Evolutionary conservation across 257 asterid species (phyloP).

Genomic region (Lantana camara): DNA sequence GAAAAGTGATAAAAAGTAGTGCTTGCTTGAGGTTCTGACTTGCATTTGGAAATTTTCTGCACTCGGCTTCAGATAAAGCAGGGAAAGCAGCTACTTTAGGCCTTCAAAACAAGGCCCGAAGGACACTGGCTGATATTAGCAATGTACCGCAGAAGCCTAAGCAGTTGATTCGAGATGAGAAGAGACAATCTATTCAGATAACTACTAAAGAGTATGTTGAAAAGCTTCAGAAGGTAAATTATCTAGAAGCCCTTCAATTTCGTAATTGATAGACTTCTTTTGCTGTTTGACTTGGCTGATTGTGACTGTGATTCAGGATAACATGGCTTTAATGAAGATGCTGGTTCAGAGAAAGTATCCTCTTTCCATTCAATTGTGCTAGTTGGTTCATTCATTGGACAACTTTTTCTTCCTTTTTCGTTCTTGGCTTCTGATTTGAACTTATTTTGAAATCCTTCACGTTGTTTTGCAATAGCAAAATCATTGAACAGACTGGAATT

Average conservation of each 20-base stretch:
- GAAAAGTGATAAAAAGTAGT: neutral
- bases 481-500: slow-evolving; percentile 59
- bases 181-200: slow-evolving; percentile 29
- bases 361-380: slow-evolving; percentile 23
- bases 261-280: neutral
- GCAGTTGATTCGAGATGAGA: slow-evolving; percentile 33
- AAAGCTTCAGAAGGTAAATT: slow-evolving; percentile 52
- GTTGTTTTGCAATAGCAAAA: slow-evolving; percentile 46
- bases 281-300: slow-evolving; percentile 13
- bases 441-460: slow-evolving; percentile 33
- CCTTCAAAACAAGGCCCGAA: slow-evolving; percentile 38
- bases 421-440: slow-evolving; percentile 3
- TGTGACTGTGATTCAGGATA: slow-evolving; percentile 49
- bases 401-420: neutral
- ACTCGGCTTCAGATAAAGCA: slow-evolving; percentile 12
- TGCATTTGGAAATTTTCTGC: slow-evolving; percentile 6
- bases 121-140: slow-evolving; percentile 64
- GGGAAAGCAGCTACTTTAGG: slow-evolving; percentile 29
- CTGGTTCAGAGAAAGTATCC: slow-evolving; percentile 82
- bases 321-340: slow-evolving; percentile 51
- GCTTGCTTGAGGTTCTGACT: neutral
- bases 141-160: slow-evolving; percentile 47
- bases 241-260: neutral
- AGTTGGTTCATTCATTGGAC: neutral
- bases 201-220: slow-evolving; percentile 42